Evolutionary conservation across 2,329 filamentous ascomycete genomes (phyloP), one percentile per base, ranked within the genome.

Genomic region (Aspergillus terreus): DNA sequence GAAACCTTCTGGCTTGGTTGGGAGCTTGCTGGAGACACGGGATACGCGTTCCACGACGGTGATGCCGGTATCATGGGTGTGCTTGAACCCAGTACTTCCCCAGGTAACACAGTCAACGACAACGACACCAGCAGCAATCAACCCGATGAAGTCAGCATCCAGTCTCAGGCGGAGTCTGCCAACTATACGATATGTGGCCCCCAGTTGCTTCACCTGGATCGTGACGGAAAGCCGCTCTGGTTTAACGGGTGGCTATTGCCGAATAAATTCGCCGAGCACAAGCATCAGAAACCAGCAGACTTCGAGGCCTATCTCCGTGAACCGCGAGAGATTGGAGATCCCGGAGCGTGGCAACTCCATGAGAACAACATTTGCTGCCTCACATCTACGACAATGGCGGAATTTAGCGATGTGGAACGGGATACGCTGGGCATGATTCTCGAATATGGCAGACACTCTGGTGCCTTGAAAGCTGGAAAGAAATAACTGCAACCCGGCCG

Each of bases 1-100:
- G 76, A 78, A 53, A 78, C 75, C 2, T 78, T 76, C 64, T 78
- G 76, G 76, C 66, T 78, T 3, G 71, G 73, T n/a, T 78, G 74
- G 66, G 71, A 77, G 51, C 68, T 78, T 12, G 71, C 69, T 15
- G 74, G 72, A 4, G 73, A 75, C 49, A 54, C 63, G 6, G 66
- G 71, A 21, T 77, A 76, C 54, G 62, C 69, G 17, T 78, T 77
- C 63, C 73, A 77, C 55, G 61, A 65, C 33, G 74, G 75, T 30
- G 66, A 68, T 12, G 56, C 57, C 4, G 58, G 46, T 2, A 52
- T 50, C 4, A 54, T 60, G 49, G 56, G 58, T 12, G 35, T 45
- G 10, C 19, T 50, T 17, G 47, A 53, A 17, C 25, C 35, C 19
- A 17, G 19, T 4, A 25, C n/a, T 14, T 15, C 27, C 4, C 35